Conservation (phyloP, 2,329 filamentous ascomycete genomes). For the Ophiognomonia clavigignenti-juglandacearum region DNA sequence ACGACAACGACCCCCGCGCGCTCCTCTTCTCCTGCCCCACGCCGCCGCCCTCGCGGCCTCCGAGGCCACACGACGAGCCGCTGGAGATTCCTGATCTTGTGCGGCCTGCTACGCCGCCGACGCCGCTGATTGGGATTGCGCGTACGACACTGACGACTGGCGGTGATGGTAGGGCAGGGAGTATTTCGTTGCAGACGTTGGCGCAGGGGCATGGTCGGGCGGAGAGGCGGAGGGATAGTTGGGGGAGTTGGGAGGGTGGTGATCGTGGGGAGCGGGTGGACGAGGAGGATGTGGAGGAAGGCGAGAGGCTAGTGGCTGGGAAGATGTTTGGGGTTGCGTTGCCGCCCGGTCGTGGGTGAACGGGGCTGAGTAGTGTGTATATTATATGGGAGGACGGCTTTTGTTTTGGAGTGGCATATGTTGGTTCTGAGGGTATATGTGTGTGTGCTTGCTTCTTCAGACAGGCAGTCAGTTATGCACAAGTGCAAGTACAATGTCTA, state of each 20-base stretch:
- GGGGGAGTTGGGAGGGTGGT: conserved; percentile 15
- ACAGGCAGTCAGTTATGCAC: too few relatives aligned
- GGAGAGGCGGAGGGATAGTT: too few relatives aligned
- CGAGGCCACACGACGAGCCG: conserved; percentile 29
- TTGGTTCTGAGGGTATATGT: too few relatives aligned
- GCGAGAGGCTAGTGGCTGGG: neutral
- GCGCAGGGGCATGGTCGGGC: neutral
- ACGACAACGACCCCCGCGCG: too few relatives aligned
- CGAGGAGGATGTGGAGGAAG: neutral
- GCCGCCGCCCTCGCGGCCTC: conserved; percentile 27
- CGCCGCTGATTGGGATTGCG: conserved; percentile 9
- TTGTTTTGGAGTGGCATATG: too few relatives aligned
- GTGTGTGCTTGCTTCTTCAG: too few relatives aligned
- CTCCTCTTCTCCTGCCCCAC: too few relatives aligned
- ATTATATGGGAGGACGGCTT: too few relatives aligned
- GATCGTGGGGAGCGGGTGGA: too few relatives aligned
- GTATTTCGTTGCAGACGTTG: neutral
- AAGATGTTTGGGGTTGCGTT: conserved; percentile 8
- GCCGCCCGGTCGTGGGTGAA: neutral
- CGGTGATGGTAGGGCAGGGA: too few relatives aligned
- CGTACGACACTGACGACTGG: conserved; percentile 7
- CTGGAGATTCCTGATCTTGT: conserved; percentile 32
- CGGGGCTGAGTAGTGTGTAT: neutral
- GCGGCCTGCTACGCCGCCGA: conserved; percentile 10
- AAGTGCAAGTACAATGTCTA: too few relatives aligned